phyloP scores from a whole-genome alignment of 768 basidiomycete species.

The Gloeophyllum trabeum region DNA sequence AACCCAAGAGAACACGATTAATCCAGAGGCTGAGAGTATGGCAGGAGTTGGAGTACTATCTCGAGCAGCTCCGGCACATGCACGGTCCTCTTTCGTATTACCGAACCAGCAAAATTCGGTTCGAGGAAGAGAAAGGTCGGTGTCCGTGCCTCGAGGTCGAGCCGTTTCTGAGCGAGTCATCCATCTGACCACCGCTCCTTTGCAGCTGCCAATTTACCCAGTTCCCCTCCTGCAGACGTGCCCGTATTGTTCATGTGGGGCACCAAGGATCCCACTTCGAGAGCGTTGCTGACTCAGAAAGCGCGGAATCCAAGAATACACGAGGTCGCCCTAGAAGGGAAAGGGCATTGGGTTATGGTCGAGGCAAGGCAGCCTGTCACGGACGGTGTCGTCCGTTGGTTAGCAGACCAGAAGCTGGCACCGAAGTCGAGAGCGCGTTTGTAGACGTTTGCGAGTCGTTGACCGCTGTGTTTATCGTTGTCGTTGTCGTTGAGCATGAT shows the following conservation, averaged over 20 bases:
- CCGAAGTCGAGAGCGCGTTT: too few relatives aligned
- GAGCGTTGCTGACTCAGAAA: slow-evolving; percentile 26
- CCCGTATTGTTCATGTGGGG: slow-evolving; percentile 57
- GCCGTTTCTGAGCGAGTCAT: slow-evolving; percentile 20
- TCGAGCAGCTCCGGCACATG: slow-evolving; percentile 38
- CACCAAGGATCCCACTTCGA: slow-evolving; percentile 38
- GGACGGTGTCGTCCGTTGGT: slow-evolving; percentile 10
- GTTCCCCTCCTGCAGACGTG: slow-evolving; percentile 31
- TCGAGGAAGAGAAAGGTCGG: slow-evolving; percentile 50
- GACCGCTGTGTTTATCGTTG: too few relatives aligned
- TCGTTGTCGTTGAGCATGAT: too few relatives aligned
- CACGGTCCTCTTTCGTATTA: slow-evolving; percentile 72
- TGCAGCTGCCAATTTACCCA: slow-evolving; percentile 17
- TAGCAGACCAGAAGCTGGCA: too few relatives aligned
- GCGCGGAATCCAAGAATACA: slow-evolving; percentile 34
- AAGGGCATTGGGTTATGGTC: slow-evolving; percentile 62
- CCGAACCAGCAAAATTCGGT: slow-evolving; percentile 46
- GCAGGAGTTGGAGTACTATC: slow-evolving; percentile 48
- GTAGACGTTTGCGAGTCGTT: too few relatives aligned
- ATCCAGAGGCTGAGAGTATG: neutral
- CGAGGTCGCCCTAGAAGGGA: slow-evolving; percentile 38
- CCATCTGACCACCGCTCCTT: neutral
- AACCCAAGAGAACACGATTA: neutral
- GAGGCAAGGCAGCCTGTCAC: slow-evolving; percentile 49
- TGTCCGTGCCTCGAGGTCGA: slow-evolving; percentile 8